phyloP scores from a whole-genome alignment of 1,284 basidiomycete genomes.

The Austroboletus niveus region DNA sequence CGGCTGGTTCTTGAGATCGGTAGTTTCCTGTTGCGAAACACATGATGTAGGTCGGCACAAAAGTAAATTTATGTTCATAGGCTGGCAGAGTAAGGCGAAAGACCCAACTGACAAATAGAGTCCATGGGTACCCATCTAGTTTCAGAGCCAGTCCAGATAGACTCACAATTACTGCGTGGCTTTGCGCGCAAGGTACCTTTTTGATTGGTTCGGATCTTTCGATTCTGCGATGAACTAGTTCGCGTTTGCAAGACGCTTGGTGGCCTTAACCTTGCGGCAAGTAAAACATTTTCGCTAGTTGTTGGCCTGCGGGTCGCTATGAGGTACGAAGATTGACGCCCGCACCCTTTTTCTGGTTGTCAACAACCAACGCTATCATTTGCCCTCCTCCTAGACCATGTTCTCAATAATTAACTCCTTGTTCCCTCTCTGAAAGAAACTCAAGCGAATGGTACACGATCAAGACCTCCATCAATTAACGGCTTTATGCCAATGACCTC shows the following conservation, averaged over 20 bases:
- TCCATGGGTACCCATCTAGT: constrained; percentile 1
- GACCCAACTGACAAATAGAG: background rate
- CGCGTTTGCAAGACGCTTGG: background rate
- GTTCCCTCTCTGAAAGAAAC: background rate
- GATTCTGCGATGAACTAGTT: constrained; percentile 12
- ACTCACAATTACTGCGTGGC: constrained; percentile 1
- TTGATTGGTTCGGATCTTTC: background rate
- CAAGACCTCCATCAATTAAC: background rate
- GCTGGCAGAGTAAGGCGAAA: background rate
- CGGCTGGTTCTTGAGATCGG: background rate
- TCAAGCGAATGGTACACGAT: background rate
- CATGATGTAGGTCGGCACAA: background rate
- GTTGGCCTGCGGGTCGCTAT: background rate
- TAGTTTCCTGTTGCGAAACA: background rate
- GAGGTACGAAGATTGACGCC: background rate
- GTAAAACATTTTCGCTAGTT: background rate
- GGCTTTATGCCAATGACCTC: constrained; percentile 6
- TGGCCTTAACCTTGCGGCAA: background rate
- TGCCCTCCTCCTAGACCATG: too few relatives aligned
- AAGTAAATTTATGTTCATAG: background rate
- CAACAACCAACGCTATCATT: too few relatives aligned
- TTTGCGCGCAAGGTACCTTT: background rate
- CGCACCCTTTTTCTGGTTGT: too few relatives aligned
- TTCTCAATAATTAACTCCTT: background rate
- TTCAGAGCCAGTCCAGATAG: background rate